Evolutionary conservation across 2,329 filamentous ascomycete species (phyloP), one percentile per base, ranked within the genome.

Genomic region (Plenodomus lindquistii): DNA sequence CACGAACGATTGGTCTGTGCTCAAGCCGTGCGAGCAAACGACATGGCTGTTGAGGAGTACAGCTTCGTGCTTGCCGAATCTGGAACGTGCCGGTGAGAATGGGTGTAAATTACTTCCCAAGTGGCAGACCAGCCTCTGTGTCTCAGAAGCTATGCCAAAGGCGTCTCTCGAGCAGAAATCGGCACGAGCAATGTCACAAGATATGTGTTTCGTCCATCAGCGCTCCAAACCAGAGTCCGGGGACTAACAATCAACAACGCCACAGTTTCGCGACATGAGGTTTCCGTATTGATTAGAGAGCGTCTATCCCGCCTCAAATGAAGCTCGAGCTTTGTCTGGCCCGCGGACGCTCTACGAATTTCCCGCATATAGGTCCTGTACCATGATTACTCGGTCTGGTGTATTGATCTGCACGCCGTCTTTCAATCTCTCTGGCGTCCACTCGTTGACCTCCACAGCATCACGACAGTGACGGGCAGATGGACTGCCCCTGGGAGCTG

Each of bases 1-100:
- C 56, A 62, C 48, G 65, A 71, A 72, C 69, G 40, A 58, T 55
- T 70, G 67, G 66, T 47, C 67, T 56, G 67, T 71, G 69, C 68
- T 31, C 48, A 52, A 46, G 48, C 45, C 38, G 54, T 57, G 55
- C 43, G 56, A 48, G 57, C 61, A 63, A 63, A 66, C 60, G 44
- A 48, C 48, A 55, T 41, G 50, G 50, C 49, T 54, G 44, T 58
- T 46, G 46, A 46, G 42, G 44, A 44, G 44, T 36, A 53, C 51
- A 41, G 31, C 47, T 49, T 45, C 44, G 36, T 42, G 45, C 53
- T 63, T 60, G 40, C 61, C 51, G 8, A 13, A 59, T 63, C 46
- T 44, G 55, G 53, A 50, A 50, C 44, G 48, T 53, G 43, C 46
- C 55, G 54, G 56, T 59, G 55, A 60, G 49, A 46, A 42, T 40